phyloP scores from a whole-genome alignment of 345 rosid species.

The Excoecaria cochinchinensis region DNA sequence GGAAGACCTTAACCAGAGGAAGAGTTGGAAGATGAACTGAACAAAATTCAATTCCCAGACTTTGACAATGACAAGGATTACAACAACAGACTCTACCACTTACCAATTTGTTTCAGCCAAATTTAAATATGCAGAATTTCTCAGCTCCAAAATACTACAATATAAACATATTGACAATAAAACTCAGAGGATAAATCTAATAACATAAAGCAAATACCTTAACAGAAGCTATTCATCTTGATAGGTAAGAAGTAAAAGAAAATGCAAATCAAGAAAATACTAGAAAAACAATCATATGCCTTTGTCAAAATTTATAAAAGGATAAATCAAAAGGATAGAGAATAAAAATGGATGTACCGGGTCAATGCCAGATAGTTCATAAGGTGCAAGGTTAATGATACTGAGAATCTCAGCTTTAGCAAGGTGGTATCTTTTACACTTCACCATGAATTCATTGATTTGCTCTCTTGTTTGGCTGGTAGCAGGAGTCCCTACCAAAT shows the following conservation, averaged over 20 bases:
- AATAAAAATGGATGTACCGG: constrained; percentile 39
- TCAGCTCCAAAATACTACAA: neutral
- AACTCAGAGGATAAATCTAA: neutral
- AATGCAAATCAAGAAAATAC: neutral
- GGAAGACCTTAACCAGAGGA: neutral
- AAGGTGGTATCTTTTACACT: constrained; percentile 53
- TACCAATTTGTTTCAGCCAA: neutral
- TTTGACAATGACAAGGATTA: too few species aligned
- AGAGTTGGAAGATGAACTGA: neutral
- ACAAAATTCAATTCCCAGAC: neutral
- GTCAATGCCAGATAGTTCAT: constrained; percentile 46
- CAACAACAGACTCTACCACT: neutral
- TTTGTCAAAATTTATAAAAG: too few species aligned
- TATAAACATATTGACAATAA: neutral
- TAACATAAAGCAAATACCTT: neutral
- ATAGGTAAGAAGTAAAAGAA: neutral
- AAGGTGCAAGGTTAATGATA: constrained; percentile 61
- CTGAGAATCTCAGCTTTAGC: constrained; percentile 83
- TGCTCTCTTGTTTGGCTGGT: constrained; percentile 58
- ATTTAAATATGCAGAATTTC: neutral
- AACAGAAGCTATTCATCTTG: neutral
- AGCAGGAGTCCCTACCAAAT: constrained; percentile 55
- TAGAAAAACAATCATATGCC: neutral
- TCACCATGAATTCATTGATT: constrained; percentile 45
- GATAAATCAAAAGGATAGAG: neutral